These are phyloP conservation scores for Brachypodium distachyon DNA, from an alignment of 202 grass and related monocot genomes.

Conservation along the genomic window DNA sequence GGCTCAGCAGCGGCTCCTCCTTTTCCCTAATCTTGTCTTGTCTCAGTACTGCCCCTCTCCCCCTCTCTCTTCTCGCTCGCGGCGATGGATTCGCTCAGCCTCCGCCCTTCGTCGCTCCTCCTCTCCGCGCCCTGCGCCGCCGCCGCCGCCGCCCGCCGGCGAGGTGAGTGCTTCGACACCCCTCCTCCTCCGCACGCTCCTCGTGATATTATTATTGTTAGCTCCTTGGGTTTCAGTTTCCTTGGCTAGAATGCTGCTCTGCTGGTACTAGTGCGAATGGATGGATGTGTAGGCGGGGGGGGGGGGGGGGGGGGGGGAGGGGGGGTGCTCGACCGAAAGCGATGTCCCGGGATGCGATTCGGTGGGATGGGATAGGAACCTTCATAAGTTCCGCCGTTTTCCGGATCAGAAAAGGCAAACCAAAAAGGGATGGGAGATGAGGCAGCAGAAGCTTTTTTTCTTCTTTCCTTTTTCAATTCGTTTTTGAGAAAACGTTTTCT, in stretches of 20 bases:
- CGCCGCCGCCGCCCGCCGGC: slow-evolving; percentile 1
- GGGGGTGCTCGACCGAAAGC: no score
- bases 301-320: no score
- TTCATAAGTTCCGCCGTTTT: not conserved
- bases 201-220: not conserved
- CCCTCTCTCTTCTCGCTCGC: not conserved
- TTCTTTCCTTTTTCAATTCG: no score
- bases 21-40: no score
- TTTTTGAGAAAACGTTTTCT: no score
- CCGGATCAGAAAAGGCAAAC: not conserved
- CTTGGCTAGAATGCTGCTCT: not conserved
- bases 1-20: no score
- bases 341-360: not conserved
- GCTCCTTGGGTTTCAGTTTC: not conserved
- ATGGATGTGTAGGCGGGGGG: no score
- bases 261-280: not conserved
- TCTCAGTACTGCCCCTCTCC: not conserved
- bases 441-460: not conserved
- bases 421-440: not conserved
- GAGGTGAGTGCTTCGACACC: slow-evolving; percentile 18
- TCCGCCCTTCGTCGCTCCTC: slow-evolving; percentile 29
- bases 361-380: not conserved
- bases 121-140: slow-evolving; percentile 12
- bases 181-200: not conserved
- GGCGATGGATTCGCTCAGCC: slow-evolving; percentile 41